A percentile compares a stretch with the other conserved stretches of the same genome.
Evolutionary conservation across 331 rosid genomes (phyloP).

Genomic region (Malus hybrid): DNA sequence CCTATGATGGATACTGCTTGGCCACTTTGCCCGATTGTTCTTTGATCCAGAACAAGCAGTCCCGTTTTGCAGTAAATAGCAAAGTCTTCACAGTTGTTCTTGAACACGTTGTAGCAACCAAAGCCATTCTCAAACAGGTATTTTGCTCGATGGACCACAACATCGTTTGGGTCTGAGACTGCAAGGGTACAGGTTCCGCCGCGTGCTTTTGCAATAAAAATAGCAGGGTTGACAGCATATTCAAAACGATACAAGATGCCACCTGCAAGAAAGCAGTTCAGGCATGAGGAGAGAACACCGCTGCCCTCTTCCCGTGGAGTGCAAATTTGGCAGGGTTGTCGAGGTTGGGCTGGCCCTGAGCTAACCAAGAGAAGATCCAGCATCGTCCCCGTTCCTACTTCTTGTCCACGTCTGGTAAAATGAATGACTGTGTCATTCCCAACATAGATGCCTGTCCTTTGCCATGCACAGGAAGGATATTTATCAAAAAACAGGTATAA

Average conservation of each 20-base stretch:
- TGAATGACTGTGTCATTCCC: constrained; percentile 80
- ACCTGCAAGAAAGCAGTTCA: constrained; percentile 79
- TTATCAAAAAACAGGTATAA: not conserved
- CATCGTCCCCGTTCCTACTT: constrained; percentile 88
- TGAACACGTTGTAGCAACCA: constrained; percentile 78
- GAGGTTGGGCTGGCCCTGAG: constrained; percentile 59
- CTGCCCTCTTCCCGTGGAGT: constrained; percentile 4
- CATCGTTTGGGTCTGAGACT: constrained; percentile 43
- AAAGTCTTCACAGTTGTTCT: constrained; percentile 91
- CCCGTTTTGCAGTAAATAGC: constrained; percentile 95
- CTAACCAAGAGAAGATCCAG: constrained; percentile 70
- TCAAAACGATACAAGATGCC: constrained; percentile 84
- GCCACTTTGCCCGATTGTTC: constrained; percentile 76
- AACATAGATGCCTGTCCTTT: constrained; percentile 60
- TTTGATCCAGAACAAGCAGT: constrained; percentile 55
- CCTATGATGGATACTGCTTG: constrained; percentile 81
- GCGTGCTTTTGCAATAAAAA: constrained; percentile 79
- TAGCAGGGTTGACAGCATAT: constrained; percentile 63
- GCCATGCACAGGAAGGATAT: not conserved
- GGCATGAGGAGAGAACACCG: constrained; percentile 65
- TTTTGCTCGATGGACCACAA: constrained; percentile 71
- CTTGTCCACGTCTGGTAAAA: constrained; percentile 94
- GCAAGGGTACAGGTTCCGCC: constrained; percentile 98
- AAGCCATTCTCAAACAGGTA: constrained; percentile 72
- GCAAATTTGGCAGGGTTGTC: constrained; percentile 46